phyloP scores from a whole-genome alignment of 129 eudicot genomes.

The Flaveria robusta region DNA sequence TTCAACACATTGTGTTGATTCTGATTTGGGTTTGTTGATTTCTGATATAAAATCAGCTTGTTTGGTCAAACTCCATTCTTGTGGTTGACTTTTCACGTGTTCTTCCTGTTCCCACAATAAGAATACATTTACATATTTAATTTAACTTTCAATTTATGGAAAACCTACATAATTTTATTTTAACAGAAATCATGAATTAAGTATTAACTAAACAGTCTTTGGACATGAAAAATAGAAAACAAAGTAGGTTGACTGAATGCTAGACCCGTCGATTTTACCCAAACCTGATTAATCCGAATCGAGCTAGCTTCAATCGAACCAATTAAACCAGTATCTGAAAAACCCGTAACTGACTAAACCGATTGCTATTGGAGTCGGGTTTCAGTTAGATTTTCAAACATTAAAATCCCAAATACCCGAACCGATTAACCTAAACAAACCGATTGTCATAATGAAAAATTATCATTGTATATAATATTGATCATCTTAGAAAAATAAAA shows the following conservation, averaged over 20 bases:
- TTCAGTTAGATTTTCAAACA: too few species aligned
- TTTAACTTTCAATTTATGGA: not conserved
- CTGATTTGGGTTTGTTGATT: conserved; percentile 41
- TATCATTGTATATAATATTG: too few species aligned
- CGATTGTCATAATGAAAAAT: too few species aligned
- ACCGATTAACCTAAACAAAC: too few species aligned
- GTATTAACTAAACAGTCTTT: not conserved
- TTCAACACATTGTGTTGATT: conserved; percentile 33
- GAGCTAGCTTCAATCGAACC: too few species aligned
- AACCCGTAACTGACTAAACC: too few species aligned
- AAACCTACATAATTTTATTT: not conserved
- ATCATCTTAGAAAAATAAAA: too few species aligned
- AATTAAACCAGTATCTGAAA: too few species aligned
- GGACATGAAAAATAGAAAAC: not conserved
- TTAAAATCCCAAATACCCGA: too few species aligned
- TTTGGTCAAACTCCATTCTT: conserved; percentile 45
- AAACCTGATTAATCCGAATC: too few species aligned
- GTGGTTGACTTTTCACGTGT: conserved; percentile 51
- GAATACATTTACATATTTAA: not conserved
- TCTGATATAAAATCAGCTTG: conserved; percentile 45
- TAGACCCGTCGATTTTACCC: too few species aligned
- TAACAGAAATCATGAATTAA: not conserved
- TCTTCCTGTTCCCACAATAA: conserved; percentile 51
- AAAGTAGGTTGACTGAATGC: not conserved
- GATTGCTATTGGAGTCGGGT: too few species aligned